These are phyloP conservation scores for Phytophthora capsici DNA, from an alignment of 352 stramenopile species.

Conservation along the genomic window DNA sequence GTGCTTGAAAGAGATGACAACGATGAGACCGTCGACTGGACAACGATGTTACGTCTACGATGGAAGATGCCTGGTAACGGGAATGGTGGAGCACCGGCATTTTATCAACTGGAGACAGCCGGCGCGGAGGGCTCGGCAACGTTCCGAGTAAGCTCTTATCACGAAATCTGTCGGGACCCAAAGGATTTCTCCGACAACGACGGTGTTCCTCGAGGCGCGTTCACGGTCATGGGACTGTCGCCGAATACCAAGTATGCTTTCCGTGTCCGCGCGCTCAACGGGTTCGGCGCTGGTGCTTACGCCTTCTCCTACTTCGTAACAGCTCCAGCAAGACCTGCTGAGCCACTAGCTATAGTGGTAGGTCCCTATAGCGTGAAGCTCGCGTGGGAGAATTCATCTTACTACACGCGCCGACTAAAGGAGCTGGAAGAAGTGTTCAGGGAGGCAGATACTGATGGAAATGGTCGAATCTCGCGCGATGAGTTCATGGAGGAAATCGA, in stretches of 20 bases:
- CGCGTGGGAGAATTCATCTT: constrained; percentile 75
- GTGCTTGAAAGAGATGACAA: constrained; percentile 54
- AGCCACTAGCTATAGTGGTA: constrained; percentile 70
- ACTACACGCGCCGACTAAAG: constrained; percentile 66
- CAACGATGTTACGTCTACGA: constrained; percentile 67
- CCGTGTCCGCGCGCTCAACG: constrained; percentile 89
- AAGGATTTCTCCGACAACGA: constrained; percentile 84
- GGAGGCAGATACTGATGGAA: constrained; percentile 74
- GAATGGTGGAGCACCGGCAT: constrained; percentile 74
- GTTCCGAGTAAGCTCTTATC: constrained; percentile 75
- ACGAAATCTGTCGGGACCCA: constrained; percentile 90
- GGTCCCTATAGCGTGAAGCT: constrained; percentile 78
- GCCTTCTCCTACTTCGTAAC: constrained; percentile 90
- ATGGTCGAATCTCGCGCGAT: constrained; percentile 80
- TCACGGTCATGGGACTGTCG: constrained; percentile 63
- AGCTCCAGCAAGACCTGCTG: constrained; percentile 65
- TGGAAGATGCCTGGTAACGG: constrained; percentile 69
- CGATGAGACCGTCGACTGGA: constrained; percentile 57
- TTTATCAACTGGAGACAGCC: constrained; percentile 84
- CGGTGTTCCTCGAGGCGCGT: constrained; percentile 79
- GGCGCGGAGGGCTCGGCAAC: constrained; percentile 72
- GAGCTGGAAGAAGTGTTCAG: constrained; percentile 87
- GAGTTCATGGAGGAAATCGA: constrained; percentile 90
- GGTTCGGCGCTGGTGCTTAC: constrained; percentile 89
- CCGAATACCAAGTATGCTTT: constrained; percentile 93